Evolutionary conservation across 768 basidiomycete species (phyloP), one percentile per base, ranked within the genome.

Genomic region (Leucosporidium scottii): DNA sequence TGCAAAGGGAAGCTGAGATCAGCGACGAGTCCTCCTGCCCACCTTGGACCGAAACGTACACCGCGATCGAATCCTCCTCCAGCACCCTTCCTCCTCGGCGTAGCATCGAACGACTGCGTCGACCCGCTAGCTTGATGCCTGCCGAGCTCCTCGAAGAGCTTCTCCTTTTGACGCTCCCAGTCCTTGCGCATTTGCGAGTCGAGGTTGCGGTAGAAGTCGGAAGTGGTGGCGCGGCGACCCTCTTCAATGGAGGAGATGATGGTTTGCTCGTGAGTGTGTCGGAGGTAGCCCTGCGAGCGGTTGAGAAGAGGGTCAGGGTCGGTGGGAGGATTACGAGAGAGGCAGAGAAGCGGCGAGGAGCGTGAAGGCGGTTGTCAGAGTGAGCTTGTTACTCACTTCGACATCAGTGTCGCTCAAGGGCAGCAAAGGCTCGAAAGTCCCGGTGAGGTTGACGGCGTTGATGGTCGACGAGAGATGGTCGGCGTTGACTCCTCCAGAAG

Each of bases 211-310:
- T 93, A 92, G 74, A 93, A 93, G 72, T 88, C 85, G 68, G 87
- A 84, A 75, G 91, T 88, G 0, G 92, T 93, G 73, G 90, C 86
- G 70, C 86, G 85, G 51, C 92, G 81, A 2, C 87, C 88, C 76
- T 94, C 90, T 75, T 94, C 92, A 64, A 97, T 93, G 1, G 93
- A 91, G 2, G 90, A 90, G 66, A 94, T 91, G 64, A 97, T 85
- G 70, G 90, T 91, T 77, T 93, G 92, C 76, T 97, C 93, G 75
- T 94, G 91, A 1, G 90, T 89, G 78, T 92, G 89, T n/a, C 90
- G 88, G 28, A 94, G 85, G 76, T 90, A 93, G n/a, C 91, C 91
- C 72, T 74, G 63, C 21, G 17, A n/a, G 47, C 9, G 4, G n/a
- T 20, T 6, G 15, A 3, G 21, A 20, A 1, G 20, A 27, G 15